These are phyloP conservation scores for Fusarium sp. DNA, from an alignment of 2,329 filamentous ascomycete genomes.

Conservation along the genomic window DNA sequence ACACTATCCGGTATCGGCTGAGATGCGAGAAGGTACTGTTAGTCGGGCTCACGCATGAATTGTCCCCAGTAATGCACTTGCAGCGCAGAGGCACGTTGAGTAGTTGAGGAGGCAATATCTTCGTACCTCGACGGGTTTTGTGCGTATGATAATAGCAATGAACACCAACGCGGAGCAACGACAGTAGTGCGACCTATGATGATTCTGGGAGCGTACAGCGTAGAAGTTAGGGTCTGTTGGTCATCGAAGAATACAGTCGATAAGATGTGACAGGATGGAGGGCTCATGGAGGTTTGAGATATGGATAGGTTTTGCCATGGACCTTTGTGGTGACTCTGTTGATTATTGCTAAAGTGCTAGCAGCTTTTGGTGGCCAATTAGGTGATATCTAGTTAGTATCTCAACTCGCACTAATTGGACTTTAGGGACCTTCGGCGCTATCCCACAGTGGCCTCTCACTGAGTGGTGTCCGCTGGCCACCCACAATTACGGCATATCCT, in stretches of 20 bases:
- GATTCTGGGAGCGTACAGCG: conserved; percentile 36
- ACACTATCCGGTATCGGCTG: conserved; percentile 23
- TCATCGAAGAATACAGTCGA: conserved; percentile 38
- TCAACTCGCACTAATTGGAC: conserved; percentile 16
- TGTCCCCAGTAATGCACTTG: conserved; percentile 30
- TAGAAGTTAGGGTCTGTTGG: conserved; percentile 37
- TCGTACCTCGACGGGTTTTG: conserved; percentile 33
- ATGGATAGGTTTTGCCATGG: conserved; percentile 48
- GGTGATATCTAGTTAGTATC: not conserved
- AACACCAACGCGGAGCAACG: conserved; percentile 27
- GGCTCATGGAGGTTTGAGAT: conserved; percentile 47
- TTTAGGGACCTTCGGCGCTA: conserved; percentile 12
- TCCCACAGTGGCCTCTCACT: conserved; percentile 31
- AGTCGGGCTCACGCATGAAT: conserved; percentile 39
- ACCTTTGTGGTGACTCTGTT: conserved; percentile 34
- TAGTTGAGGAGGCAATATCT: conserved; percentile 32
- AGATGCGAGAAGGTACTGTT: conserved; percentile 32
- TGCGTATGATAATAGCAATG: conserved; percentile 32
- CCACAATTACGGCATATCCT: conserved; percentile 40
- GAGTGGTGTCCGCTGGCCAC: conserved; percentile 27
- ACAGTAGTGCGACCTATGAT: conserved; percentile 25
- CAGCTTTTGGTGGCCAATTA: fast-evolving
- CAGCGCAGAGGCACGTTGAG: conserved; percentile 31
- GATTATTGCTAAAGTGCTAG: conserved; percentile 1
- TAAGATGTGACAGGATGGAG: conserved; percentile 42